These are phyloP conservation scores for Phytopythium ostracodes DNA, from an alignment of 352 stramenopile species.

Conservation along the genomic window DNA sequence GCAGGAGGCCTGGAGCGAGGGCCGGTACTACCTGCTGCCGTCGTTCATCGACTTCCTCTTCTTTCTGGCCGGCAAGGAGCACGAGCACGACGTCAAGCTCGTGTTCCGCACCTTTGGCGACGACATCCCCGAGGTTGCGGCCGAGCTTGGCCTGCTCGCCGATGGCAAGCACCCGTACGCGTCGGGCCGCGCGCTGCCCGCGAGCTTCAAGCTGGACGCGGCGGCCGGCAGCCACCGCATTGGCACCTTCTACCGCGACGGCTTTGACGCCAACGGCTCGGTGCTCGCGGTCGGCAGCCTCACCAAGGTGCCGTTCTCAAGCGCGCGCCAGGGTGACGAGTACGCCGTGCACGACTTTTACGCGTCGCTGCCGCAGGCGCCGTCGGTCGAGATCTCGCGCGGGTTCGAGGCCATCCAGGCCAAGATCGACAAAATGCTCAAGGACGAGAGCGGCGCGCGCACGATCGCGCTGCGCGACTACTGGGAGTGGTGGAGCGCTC, in stretches of 20 bases:
- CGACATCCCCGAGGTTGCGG: slow-evolving; percentile 69
- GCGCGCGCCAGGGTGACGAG: slow-evolving; percentile 22
- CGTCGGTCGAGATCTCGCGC: slow-evolving; percentile 41
- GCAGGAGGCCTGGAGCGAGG: slow-evolving; percentile 65
- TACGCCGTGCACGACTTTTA: slow-evolving; percentile 40
- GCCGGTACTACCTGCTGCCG: slow-evolving; percentile 78
- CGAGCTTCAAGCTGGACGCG: slow-evolving; percentile 43
- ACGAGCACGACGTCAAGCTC: slow-evolving; percentile 41
- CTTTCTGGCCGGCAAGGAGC: slow-evolving; percentile 33
- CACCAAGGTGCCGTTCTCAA: slow-evolving; percentile 54
- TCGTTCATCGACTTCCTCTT: slow-evolving; percentile 74
- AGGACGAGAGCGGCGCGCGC: slow-evolving; percentile 13
- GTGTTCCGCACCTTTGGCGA: slow-evolving; percentile 83
- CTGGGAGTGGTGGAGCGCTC: slow-evolving; percentile 83
- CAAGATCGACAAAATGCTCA: slow-evolving; percentile 30
- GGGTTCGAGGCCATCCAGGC: slow-evolving; percentile 51
- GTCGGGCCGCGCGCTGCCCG: slow-evolving; percentile 27
- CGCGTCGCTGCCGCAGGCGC: slow-evolving; percentile 6
- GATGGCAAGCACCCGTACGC: slow-evolving; percentile 58
- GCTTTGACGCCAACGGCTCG: slow-evolving; percentile 48
- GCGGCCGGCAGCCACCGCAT: slow-evolving; percentile 24
- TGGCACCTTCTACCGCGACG: slow-evolving; percentile 75
- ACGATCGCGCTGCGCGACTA: slow-evolving; percentile 76
- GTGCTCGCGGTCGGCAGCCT: slow-evolving; percentile 59
- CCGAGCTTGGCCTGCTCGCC: slow-evolving; percentile 66